Conservation (phyloP, 208 protist species). For the Leishmania guyanensis region DNA sequence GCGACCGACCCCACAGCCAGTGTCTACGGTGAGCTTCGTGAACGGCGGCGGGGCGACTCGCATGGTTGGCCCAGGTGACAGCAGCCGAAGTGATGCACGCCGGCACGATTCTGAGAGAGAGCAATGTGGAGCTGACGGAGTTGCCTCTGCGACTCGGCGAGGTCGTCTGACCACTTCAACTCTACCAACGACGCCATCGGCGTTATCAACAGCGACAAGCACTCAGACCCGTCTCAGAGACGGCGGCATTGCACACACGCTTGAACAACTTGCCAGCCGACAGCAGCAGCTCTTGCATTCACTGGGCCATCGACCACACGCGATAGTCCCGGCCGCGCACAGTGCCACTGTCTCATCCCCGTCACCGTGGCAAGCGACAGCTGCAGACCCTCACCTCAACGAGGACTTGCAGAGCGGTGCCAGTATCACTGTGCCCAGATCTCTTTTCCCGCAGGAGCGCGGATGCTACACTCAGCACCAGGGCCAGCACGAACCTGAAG, state of each 20-base stretch:
- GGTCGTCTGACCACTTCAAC: not conserved
- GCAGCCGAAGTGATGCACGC: not conserved
- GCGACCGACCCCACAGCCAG: not conserved
- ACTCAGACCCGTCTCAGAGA: not conserved
- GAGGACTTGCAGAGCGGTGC: not conserved
- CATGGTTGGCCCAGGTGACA: not conserved
- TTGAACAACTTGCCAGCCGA: constrained; percentile 24
- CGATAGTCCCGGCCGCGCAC: not conserved
- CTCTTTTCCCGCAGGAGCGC: not conserved
- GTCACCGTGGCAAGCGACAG: not conserved
- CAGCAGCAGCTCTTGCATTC: constrained; percentile 27
- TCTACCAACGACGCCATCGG: not conserved
- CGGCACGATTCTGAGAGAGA: not conserved
- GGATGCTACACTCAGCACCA: not conserved
- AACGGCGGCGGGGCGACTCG: not conserved
- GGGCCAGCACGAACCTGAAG: constrained; percentile 1
- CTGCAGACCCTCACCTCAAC: not conserved
- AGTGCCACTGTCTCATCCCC: not conserved
- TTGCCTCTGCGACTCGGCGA: not conserved
- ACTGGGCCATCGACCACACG: not conserved
- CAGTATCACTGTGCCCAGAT: not conserved
- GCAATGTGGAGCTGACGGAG: not conserved
- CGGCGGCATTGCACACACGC: constrained; percentile 9
- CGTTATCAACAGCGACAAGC: not conserved
- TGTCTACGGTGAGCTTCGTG: not conserved